Percentiles rank a stretch among this genome's conserved stretches.
Evolutionary conservation across 2,329 filamentous ascomycete genomes (phyloP).

Genomic region (Clarireedia hainanense): DNA sequence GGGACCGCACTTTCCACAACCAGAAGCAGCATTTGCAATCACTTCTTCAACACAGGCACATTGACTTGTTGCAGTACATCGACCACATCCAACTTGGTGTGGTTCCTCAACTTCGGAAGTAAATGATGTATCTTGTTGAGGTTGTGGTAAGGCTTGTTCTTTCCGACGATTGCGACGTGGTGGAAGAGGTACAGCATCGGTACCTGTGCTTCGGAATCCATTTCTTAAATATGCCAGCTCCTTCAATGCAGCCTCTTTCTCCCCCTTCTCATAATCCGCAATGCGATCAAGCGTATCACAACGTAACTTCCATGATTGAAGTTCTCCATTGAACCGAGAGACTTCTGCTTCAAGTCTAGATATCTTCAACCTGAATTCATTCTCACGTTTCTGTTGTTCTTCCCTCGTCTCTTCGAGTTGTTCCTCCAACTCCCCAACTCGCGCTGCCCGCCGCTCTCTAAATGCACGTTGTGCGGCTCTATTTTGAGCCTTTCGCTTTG

Average conservation of each 20-base stretch:
- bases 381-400: slow-evolving; percentile 47
- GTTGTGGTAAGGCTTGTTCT: slow-evolving; percentile 5
- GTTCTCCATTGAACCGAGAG: slow-evolving; percentile 46
- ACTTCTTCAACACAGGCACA: slow-evolving; percentile 55
- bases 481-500: slow-evolving; percentile 92
- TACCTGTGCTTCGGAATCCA: slow-evolving; percentile 25
- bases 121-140: slow-evolving; percentile 11
- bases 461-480: slow-evolving; percentile 86
- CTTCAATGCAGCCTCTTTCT: slow-evolving; percentile 36
- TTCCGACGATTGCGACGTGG: slow-evolving; percentile 25
- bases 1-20: slow-evolving; percentile 59
- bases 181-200: slow-evolving; percentile 35
- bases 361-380: slow-evolving; percentile 48
- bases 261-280: slow-evolving; percentile 30
- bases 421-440: slow-evolving; percentile 69
- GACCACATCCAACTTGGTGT: slow-evolving; percentile 41
- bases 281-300: slow-evolving; percentile 29
- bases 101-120: slow-evolving; percentile 18
- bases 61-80: slow-evolving; percentile 43
- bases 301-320: slow-evolving; percentile 28
- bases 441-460: slow-evolving; percentile 75
- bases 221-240: slow-evolving; percentile 32
- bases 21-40: slow-evolving; percentile 44
- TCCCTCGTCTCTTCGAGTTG: slow-evolving; percentile 55
- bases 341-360: slow-evolving; percentile 55